These are phyloP conservation scores for Dothideomycetes sp. DNA, from an alignment of 2,329 filamentous ascomycete genomes.

Conservation along the genomic window DNA sequence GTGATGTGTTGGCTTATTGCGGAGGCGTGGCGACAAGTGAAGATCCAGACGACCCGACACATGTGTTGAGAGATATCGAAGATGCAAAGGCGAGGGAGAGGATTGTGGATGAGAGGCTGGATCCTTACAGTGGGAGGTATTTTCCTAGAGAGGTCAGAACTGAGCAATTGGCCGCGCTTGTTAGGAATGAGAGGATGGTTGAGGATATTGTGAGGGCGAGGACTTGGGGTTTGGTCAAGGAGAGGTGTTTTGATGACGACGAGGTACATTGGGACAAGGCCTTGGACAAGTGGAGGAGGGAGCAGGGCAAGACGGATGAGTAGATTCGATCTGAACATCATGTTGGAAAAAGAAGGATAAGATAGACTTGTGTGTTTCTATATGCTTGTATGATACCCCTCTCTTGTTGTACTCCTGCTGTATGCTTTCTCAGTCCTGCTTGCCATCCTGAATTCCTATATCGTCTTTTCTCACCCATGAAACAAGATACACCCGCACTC, in stretches of 20 bases:
- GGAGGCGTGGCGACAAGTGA: conserved; percentile 76
- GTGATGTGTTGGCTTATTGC: conserved; percentile 82
- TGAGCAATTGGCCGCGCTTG: conserved; percentile 62
- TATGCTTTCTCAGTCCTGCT: not conserved
- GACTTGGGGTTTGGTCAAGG: conserved; percentile 70
- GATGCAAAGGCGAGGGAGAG: conserved; percentile 60
- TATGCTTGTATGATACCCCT: conserved; percentile 11
- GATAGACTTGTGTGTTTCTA: conserved; percentile 8
- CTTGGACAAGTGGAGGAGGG: conserved; percentile 51
- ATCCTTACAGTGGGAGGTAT: conserved; percentile 82
- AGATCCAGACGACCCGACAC: conserved; percentile 78
- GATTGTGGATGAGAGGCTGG: conserved; percentile 76
- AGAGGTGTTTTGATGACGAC: conserved; percentile 51
- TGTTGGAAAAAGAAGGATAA: not conserved
- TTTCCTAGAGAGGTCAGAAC: conserved; percentile 72
- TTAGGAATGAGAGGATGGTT: conserved; percentile 66
- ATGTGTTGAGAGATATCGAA: conserved; percentile 59
- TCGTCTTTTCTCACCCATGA: too few relatives aligned
- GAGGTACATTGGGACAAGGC: conserved; percentile 48
- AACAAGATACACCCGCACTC: too few relatives aligned
- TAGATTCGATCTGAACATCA: not conserved
- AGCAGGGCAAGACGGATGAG: not conserved
- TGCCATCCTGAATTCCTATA: not conserved
- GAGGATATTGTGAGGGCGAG: conserved; percentile 71
- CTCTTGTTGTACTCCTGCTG: not conserved